A percentile compares a stretch with the other conserved stretches of the same genome.
These are phyloP conservation scores for Danielia reshetovae DNA, from an alignment of 805 yeast genomes.

Conservation along the genomic window DNA sequence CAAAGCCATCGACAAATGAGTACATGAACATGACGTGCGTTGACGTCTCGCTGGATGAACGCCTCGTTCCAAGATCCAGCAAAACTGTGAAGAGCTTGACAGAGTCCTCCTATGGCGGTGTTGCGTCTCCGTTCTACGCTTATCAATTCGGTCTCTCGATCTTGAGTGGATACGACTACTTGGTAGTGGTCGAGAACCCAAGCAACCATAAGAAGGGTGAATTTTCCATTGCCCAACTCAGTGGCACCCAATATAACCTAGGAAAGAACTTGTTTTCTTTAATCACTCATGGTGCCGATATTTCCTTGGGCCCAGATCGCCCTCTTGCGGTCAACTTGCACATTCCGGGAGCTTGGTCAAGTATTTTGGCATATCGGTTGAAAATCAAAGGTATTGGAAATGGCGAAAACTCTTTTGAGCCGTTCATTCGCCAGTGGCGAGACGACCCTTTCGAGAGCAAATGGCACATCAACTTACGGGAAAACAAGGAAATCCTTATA, in stretches of 20 bases:
- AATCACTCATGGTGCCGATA: conserved; percentile 34
- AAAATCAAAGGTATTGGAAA: conserved; percentile 16
- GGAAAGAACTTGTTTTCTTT: conserved; percentile 30
- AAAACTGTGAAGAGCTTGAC: conserved; percentile 28
- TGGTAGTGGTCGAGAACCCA: conserved; percentile 45
- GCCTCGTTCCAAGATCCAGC: conserved; percentile 50
- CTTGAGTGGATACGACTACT: conserved; percentile 40
- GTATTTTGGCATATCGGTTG: conserved; percentile 52
- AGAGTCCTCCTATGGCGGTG: conserved; percentile 58
- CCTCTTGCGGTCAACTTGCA: conserved; percentile 46
- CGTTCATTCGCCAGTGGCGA: conserved; percentile 66
- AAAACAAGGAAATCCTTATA: conserved; percentile 23
- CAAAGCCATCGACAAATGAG: conserved; percentile 31
- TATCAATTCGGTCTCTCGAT: conserved; percentile 38
- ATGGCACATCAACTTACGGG: conserved; percentile 61
- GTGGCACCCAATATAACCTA: background rate
- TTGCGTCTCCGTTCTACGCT: conserved; percentile 44
- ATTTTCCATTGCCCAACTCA: background rate
- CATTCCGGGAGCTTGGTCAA: conserved; percentile 58
- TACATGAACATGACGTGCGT: conserved; percentile 21
- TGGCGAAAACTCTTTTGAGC: conserved; percentile 39
- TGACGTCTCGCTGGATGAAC: conserved; percentile 5
- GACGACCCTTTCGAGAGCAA: conserved; percentile 69
- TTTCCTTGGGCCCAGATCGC: conserved; percentile 39
- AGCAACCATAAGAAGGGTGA: conserved; percentile 10